Evolutionary conservation across 768 basidiomycete species (phyloP).

Genomic region (Auriscalpium orientale): DNA sequence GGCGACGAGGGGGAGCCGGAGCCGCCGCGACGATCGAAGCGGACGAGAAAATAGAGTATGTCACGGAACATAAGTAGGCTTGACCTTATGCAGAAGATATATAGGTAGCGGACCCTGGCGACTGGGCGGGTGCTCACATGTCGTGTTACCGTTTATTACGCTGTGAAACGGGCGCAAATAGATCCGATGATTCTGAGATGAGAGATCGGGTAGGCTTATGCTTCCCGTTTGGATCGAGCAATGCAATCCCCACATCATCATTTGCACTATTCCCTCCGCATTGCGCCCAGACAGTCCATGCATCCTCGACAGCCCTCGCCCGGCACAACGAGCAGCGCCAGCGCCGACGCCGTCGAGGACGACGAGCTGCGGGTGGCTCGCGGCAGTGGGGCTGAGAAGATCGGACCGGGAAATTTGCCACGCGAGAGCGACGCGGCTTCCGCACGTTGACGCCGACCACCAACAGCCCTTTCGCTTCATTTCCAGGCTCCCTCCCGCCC

Average conservation of each 20-base stretch:
- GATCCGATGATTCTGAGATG: too few relatives aligned
- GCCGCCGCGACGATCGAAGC: neutral
- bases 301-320: too few relatives aligned
- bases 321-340: too few relatives aligned
- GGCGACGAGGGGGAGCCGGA: neutral
- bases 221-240: too few relatives aligned
- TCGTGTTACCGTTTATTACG: too few relatives aligned
- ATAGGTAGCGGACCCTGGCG: too few relatives aligned
- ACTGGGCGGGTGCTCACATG: too few relatives aligned
- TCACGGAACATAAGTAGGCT: neutral
- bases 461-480: slow-evolving; percentile 3
- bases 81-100: neutral
- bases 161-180: too few relatives aligned
- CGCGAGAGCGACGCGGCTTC: neutral
- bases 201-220: too few relatives aligned
- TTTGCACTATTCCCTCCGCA: too few relatives aligned
- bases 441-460: slow-evolving; percentile 6
- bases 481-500: slow-evolving; percentile 1
- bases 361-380: neutral
- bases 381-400: neutral
- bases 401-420: slow-evolving; percentile 1
- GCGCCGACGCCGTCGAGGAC: neutral
- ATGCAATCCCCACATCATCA: too few relatives aligned
- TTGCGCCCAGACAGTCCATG: too few relatives aligned
- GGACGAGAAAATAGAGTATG: neutral